A percentile compares a stretch with the other conserved stretches of the same genome.
Conservation (phyloP, 2,329 filamentous ascomycete genomes). For the Annulohypoxylon truncatum region DNA sequence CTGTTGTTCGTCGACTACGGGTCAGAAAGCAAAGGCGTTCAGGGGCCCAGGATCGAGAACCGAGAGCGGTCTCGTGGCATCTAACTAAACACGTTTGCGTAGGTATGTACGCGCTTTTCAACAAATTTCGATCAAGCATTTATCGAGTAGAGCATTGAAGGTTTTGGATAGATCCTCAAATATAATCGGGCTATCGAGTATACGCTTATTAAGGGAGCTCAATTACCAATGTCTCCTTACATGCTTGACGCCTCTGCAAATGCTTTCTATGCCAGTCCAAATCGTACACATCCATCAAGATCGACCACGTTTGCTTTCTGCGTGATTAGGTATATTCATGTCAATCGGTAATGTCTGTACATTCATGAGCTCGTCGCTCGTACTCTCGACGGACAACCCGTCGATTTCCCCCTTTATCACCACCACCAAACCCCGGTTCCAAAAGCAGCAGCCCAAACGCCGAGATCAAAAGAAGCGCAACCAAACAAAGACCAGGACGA, state of each 20-base stretch:
- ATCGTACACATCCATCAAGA: conserved; percentile 8
- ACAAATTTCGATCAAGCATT: background rate
- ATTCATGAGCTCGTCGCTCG: conserved; percentile 10
- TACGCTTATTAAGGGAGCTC: background rate
- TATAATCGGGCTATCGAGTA: conserved; percentile 16
- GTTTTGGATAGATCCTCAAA: conserved; percentile 1
- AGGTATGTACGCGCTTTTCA: background rate
- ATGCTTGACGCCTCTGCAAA: background rate
- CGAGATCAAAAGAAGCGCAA: conserved; percentile 86
- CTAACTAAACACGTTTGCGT: background rate
- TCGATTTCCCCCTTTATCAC: background rate
- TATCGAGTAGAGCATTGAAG: conserved; percentile 1
- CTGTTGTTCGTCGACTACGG: conserved; percentile 6
- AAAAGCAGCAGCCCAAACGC: background rate
- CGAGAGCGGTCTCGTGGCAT: background rate
- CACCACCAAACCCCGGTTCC: background rate
- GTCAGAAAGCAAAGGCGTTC: conserved; percentile 34
- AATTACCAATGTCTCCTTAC: background rate
- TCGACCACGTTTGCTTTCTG: conserved; percentile 1
- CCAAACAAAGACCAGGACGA: conserved; percentile 88
- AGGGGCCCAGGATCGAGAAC: conserved; percentile 11
- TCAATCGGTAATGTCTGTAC: conserved; percentile 9
- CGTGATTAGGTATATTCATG: conserved; percentile 12
- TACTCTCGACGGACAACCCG: background rate
- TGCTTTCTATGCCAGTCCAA: conserved; percentile 9